A percentile compares a stretch with the other conserved stretches of the same genome.
phyloP scores from a whole-genome alignment of 306 rosid species.

The Castanopsis chinensis region DNA sequence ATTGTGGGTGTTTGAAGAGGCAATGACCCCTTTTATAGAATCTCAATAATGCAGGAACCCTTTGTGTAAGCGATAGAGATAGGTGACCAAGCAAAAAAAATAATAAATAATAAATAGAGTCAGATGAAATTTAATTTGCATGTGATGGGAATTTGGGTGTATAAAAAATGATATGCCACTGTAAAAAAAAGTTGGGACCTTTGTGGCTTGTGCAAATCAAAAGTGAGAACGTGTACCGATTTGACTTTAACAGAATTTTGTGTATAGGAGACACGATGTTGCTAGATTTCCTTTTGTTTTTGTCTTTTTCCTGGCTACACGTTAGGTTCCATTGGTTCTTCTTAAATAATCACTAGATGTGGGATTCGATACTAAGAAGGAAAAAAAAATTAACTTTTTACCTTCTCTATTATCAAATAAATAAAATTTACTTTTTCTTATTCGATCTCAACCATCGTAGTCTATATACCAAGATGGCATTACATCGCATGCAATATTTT shows the following conservation, averaged over 20 bases:
- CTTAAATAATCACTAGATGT: too few species aligned
- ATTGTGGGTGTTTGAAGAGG: neutral
- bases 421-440: too few species aligned
- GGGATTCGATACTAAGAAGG: too few species aligned
- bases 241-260: neutral
- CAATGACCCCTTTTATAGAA: slow-evolving; percentile 12
- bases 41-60: neutral
- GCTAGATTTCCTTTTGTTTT: neutral
- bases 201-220: neutral
- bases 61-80: too few species aligned
- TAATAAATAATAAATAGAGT: too few species aligned
- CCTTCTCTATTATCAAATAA: too few species aligned
- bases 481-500: too few species aligned
- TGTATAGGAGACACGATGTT: neutral
- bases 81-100: too few species aligned
- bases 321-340: neutral
- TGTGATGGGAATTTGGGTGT: too few species aligned
- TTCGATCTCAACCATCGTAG: too few species aligned
- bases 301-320: neutral
- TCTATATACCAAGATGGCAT: too few species aligned
- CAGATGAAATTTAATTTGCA: neutral
- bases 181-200: neutral
- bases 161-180: neutral
- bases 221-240: neutral
- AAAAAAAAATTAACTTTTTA: too few species aligned